A percentile compares a stretch with the other conserved stretches of the same genome.
phyloP scores from a whole-genome alignment of 2,329 filamentous ascomycete species.

The Trichoderma pleuroti region DNA sequence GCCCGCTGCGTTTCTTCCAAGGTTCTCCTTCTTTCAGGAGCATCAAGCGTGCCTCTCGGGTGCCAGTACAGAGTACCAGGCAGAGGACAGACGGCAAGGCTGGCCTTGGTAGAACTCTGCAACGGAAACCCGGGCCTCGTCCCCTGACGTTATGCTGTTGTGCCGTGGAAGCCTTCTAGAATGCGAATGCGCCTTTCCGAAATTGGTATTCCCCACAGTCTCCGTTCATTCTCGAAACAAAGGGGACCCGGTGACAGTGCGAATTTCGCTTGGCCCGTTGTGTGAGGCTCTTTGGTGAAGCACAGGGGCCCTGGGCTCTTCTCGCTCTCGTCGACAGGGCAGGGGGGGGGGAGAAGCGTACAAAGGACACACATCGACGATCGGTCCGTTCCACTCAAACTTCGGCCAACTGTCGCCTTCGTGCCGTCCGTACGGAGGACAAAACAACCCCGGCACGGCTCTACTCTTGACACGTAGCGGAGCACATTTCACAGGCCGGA shows the following conservation, averaged over 20 bases:
- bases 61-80: no score
- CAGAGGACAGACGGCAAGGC: neutral
- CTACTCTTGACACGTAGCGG: conserved; percentile 15
- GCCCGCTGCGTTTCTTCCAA: neutral
- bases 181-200: conserved; percentile 24
- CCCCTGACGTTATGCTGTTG: conserved; percentile 22
- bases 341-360: neutral
- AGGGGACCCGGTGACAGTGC: conserved; percentile 6
- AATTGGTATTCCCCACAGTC: conserved; percentile 17
- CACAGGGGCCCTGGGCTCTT: neutral
- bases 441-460: conserved; percentile 6
- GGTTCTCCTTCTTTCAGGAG: neutral
- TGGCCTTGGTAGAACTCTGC: conserved; percentile 12
- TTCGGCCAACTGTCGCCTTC: conserved; percentile 16
- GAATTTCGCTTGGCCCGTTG: neutral
- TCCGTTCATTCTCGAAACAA: conserved; percentile 19
- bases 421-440: conserved; percentile 9
- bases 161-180: conserved; percentile 32
- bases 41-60: neutral
- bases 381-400: conserved; percentile 16
- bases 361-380: neutral
- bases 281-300: conserved; percentile 10
- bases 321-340: neutral
- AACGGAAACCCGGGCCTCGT: neutral
- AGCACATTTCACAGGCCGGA: conserved; percentile 14